Evolutionary conservation across 2,329 filamentous ascomycete species (phyloP), one percentile per base, ranked within the genome.

Genomic region (Stachybotrys echinatus): DNA sequence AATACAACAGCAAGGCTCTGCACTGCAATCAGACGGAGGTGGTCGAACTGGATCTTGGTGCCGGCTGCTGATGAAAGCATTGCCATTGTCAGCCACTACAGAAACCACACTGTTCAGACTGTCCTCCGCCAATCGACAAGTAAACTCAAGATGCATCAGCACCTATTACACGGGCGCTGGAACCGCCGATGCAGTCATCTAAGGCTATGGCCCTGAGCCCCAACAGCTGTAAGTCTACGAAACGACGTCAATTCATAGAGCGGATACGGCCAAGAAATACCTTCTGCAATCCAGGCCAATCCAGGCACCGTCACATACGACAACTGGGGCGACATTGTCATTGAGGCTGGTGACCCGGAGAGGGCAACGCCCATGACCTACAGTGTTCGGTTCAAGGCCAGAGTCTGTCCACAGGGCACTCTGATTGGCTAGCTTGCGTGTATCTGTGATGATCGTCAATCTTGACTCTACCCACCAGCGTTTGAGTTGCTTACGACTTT

Each of bases 21-120:
- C 23, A 42, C 17, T 34, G 21, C 45, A 50, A 47, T 48, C 48
- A 48, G 42, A 34, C 50, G 27, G 23, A 21, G 47, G 43, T 6
- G 31, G 44, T 22, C 20, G 47, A 42, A 42, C 42, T 43, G 19
- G n/a, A 19, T 17, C 17, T 31, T 18, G 40, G 42, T 31, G 39
- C 44, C 17, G 23, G 22, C 31, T 18, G n/a, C n/a, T n/a, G n/a
- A n/a, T n/a, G n/a, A n/a, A n/a, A n/a, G n/a, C n/a, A n/a, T 40
- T 17, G 7, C 37, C 34, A 12, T 21, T 31, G 46, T 21, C 8
- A 23, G 46, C n/a, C n/a, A n/a, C n/a, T n/a, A n/a, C n/a, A n/a
- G n/a, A n/a, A n/a, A n/a, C n/a, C n/a, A n/a, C n/a, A n/a, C 40
- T 21, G n/a, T n/a, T 45, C 42, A 45, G 22, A 18, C 21, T 45